Evolutionary conservation across 2,329 filamentous ascomycete genomes (phyloP).

Genomic region (Onygena corvina): DNA sequence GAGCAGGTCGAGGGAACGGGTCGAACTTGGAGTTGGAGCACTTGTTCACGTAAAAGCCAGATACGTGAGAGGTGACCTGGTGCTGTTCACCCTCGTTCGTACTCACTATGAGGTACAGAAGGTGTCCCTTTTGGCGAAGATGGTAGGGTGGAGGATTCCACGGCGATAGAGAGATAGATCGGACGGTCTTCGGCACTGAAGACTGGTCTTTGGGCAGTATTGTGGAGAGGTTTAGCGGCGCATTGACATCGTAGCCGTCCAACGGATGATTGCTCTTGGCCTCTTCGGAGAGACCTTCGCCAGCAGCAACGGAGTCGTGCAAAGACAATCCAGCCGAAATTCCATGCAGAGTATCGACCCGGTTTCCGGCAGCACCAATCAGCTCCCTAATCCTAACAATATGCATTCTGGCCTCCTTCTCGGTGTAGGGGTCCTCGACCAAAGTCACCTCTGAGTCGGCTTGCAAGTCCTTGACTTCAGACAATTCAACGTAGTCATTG

Average conservation of each 20-base stretch:
- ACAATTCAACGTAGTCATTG: constrained; percentile 89
- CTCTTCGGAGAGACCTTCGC: constrained; percentile 33
- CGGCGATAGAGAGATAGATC: constrained; percentile 72
- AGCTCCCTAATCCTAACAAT: constrained; percentile 81
- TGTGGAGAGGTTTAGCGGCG: constrained; percentile 53
- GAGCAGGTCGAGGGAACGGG: constrained; percentile 63
- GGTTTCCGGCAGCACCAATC: constrained; percentile 80
- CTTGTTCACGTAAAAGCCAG: constrained; percentile 95
- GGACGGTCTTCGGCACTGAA: constrained; percentile 75
- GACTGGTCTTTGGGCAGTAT: constrained; percentile 58
- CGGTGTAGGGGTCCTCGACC: constrained; percentile 91
- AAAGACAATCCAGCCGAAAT: constrained; percentile 74
- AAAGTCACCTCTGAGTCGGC: constrained; percentile 66
- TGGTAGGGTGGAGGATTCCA: constrained; percentile 96
- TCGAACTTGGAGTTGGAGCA: constrained; percentile 93
- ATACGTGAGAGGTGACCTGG: constrained; percentile 85
- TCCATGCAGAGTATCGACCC: constrained; percentile 75
- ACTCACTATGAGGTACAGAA: constrained; percentile 77
- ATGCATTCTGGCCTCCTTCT: constrained; percentile 95
- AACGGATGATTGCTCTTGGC: constrained; percentile 43
- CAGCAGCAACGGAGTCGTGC: constrained; percentile 59
- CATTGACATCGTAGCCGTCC: constrained; percentile 64
- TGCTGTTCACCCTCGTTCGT: constrained; percentile 92
- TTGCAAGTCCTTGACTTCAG: constrained; percentile 70
- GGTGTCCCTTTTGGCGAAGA: constrained; percentile 78